Base-by-base conservation (phyloP, 2,329 filamentous ascomycete genomes). In the Aureobasidium sp. region DNA sequence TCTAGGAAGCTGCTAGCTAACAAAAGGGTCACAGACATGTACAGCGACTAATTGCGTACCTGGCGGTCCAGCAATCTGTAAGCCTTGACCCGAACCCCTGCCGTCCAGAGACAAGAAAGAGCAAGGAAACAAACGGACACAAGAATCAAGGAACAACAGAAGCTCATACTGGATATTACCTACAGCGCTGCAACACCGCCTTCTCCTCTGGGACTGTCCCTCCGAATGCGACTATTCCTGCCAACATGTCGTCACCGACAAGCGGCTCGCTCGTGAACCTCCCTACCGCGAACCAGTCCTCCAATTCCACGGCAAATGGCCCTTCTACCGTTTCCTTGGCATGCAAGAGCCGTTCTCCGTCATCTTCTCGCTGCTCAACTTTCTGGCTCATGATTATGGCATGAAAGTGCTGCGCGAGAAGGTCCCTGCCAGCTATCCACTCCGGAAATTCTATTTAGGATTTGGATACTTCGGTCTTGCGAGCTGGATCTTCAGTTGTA, bases 271-370 rank as follows among this genome's bases (percentile, higher is more conserved):
- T 30, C 79, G 82, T 65, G 82, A 85, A 63, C 83, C 84, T 37
- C 83, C 83, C 0, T 85, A 86, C 78, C 77, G 83, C 65, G 74
- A 85, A 34, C 82, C 86, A 11, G 76, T 97, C 54, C 87, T 93
- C 61, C 94, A 99, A 77, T 99, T 92, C 80, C 91, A 99, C 78
- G 94, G 94, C 36, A 99, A 99, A 82, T 99, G 94, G 94, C 94
- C 94, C 42, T 99, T 99, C 77, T 81, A 87, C 74, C 89, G 94
- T 67, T 82, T 97, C 70, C 76, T 95, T 59, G 94, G 94, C 73
- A 88, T 96, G 79, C 94, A 99, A 77, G 94, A 99, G 78, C 91
- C 93, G 63, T 91, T 92, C 74, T 91, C 87, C 55, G 93, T 97
- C 67, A 79, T 97, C 71, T 99, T 97, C 81, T 96, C 90, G 66